Conservation (phyloP, 1,139 yeast genomes). For the Hyphopichia fennica region DNA sequence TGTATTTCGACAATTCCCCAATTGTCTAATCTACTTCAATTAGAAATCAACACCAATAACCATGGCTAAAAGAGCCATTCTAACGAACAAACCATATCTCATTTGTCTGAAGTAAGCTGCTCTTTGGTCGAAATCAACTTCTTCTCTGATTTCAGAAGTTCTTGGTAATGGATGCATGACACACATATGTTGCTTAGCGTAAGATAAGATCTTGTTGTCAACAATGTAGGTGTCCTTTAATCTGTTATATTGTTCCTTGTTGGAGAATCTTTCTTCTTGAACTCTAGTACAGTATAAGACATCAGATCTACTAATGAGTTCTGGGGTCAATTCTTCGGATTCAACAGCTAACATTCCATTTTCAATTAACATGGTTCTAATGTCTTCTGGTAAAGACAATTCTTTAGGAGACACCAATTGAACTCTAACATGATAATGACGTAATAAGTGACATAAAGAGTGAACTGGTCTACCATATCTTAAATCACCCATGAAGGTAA, state of each 20-base stretch:
- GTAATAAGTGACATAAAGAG: conserved; percentile 86
- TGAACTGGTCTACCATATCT: conserved; percentile 98
- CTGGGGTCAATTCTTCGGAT: conserved; percentile 75
- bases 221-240: conserved; percentile 91
- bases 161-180: conserved; percentile 99
- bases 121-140: conserved; percentile 98
- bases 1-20: conserved; percentile 13
- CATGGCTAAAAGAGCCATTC: conserved; percentile 98
- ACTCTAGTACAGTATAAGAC: conserved; percentile 97
- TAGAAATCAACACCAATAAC: conserved; percentile 83
- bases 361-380: conserved; percentile 62
- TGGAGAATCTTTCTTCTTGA: conserved; percentile 91
- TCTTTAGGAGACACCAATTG: conserved; percentile 92
- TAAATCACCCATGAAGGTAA: conserved; percentile 98
- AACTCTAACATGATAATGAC: conserved; percentile 89
- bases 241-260: conserved; percentile 74
- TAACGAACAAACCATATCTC: conserved; percentile 96
- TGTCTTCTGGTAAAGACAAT: conserved; percentile 73
- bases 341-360: conserved; percentile 73
- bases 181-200: conserved; percentile 98
- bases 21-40: conserved; percentile 4
- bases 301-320: conserved; percentile 84
- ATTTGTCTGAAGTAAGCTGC: conserved; percentile 99
- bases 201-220: conserved; percentile 84
- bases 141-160: conserved; percentile 93